Base-by-base conservation (phyloP, 129 eudicot genomes). In the Flaveria linearis region DNA sequence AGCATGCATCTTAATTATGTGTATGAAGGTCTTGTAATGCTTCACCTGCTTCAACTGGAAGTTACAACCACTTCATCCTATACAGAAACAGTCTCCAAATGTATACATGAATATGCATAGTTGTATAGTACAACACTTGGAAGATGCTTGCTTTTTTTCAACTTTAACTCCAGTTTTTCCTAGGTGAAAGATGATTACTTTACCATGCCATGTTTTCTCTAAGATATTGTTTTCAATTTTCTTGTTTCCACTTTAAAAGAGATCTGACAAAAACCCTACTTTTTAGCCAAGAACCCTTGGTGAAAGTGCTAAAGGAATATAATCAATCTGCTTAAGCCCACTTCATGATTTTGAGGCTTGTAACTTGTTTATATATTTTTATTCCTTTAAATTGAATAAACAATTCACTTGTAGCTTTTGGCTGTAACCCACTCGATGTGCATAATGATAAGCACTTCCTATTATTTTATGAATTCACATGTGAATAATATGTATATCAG, bases 251-350 rank as follows among this genome's bases (percentile, higher is more conserved):
- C 85, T 69, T 87, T 80, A 84, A 73, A 80, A 81, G 82, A 84
- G 93, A 90, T 78, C 90, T 83, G 92, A 88, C 90, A 82, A 76
- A 69, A 80, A 82, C 83, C 88, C 80, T 76, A 79, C 86, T 82
- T 85, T 62, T 61, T 80, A 53, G 57, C 68, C 69, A 73, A 71
- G 71, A 70, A 51, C 83, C 92, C 89, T 88, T 30, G 97, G 79
- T 72, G 70, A 66, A 77, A 86, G 97, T 86, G 88, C 83, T 72
- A 69, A 61, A 79, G 58, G 41, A 77, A 76, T 41, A 52, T 69
- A 72, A 83, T 82, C 68, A 78, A 85, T 76, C 78, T 58, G 82
- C 71, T 78, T 68, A 69, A 77, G 14, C 72, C 91, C 81, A 77
- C 86, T 80, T 79, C 56, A 74, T 71, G 45, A 80, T 79, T 71